Base-by-base conservation (phyloP, 805 yeast species). In the Ogataea allantospora region DNA sequence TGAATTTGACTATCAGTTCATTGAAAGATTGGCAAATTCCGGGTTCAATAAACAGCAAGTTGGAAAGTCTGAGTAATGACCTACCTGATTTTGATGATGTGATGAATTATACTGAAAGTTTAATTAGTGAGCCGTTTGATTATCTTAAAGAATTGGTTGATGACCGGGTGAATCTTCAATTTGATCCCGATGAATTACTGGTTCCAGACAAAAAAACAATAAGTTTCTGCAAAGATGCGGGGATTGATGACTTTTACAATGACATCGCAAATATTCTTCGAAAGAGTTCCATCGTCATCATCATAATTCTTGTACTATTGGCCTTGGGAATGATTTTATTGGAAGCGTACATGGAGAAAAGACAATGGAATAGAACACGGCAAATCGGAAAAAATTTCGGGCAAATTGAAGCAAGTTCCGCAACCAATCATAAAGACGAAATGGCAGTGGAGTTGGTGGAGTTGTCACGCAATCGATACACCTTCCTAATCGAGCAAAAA, bases 51-150 rank as follows among this genome's bases (percentile, higher is more conserved):
- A 75, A 85, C 46, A 56, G 58, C 2, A 75, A 78, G 19, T 65
- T 93, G 12, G 73, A 74, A 3, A 46, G 53, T 0, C 58, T 88
- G 27, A 63, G 73, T 14, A 60, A 63, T 0, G 65, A 75, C 2
- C 62, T 83, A 0, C 95, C 95, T 0, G 73, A 77, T 43, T 87
- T 87, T 56, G 75, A 73, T 2, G 69, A 71, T 6, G 80, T 87
- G 3, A 73, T 78, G 52, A 75, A 78, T 42, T 70, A 71, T 14
- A 78, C 93, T 0, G 69, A 76, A 28, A 39, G 54, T 0, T 48
- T 79, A 26, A 70, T 91, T 7, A 61, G 71, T 3, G 53, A 48
- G 2, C 96, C 96, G 0, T 85, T 88, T 51, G 68, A 69, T 1
- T 42, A 53, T 9, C 57, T 83, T 2, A 65, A 70, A 27, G 44